Percentiles rank a stretch among this genome's conserved stretches.
Conservation (phyloP, 306 rosid species). For the Canavalia gladiata region DNA sequence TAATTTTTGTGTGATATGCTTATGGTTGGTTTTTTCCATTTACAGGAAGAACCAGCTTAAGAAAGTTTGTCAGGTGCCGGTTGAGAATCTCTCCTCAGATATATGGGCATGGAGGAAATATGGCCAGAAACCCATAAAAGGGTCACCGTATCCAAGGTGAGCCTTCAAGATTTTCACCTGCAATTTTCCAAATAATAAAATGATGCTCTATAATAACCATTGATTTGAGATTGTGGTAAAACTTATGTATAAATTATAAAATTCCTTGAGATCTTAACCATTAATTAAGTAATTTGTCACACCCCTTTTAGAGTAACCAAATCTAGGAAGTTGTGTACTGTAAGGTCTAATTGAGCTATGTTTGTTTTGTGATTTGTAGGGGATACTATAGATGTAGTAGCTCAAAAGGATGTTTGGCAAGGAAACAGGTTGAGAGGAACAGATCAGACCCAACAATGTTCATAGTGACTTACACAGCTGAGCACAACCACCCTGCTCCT, state of each 20-base stretch:
- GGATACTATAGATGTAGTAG: conserved; percentile 98
- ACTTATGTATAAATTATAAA: neutral
- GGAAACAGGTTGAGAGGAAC: conserved; percentile 94
- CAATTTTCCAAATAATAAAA: neutral
- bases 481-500: conserved; percentile 98
- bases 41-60: conserved; percentile 89
- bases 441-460: conserved; percentile 95
- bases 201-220: neutral
- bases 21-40: neutral
- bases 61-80: conserved; percentile 91
- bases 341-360: conserved; percentile 9
- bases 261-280: neutral
- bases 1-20: neutral
- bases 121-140: conserved; percentile 98
- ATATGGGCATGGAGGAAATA: conserved; percentile 99
- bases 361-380: conserved; percentile 56
- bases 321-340: neutral
- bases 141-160: conserved; percentile 97
- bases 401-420: conserved; percentile 96
- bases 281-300: neutral
- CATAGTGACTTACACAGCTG: conserved; percentile 91
- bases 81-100: conserved; percentile 88
- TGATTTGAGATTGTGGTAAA: neutral
- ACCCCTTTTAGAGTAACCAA: conserved; percentile 19
- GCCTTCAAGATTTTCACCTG: neutral